Conservation (phyloP, 805 yeast species). For the Suhomyces sp. region DNA sequence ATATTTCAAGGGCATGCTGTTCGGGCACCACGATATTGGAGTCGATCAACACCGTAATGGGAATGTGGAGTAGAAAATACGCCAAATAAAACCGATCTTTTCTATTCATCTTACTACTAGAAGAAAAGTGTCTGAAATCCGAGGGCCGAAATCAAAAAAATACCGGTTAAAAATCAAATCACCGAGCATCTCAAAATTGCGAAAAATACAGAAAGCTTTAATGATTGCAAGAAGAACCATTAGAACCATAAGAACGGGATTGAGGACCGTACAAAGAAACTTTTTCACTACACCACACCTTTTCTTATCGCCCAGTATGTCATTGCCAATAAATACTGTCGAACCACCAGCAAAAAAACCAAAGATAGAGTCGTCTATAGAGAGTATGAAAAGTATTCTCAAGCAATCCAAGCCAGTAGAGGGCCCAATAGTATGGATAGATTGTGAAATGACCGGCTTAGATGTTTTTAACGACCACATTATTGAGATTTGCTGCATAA, state of each 20-base stretch:
- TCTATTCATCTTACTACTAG: background rate
- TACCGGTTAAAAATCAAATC: background rate
- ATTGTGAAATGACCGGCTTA: slow-evolving; percentile 98
- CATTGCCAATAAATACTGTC: background rate
- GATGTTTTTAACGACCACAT: slow-evolving; percentile 73
- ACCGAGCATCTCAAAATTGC: no score
- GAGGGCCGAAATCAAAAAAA: background rate
- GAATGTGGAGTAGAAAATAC: slow-evolving; percentile 64
- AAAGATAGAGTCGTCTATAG: background rate
- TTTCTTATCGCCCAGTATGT: background rate
- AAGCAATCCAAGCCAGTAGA: slow-evolving; percentile 3
- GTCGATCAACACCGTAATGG: slow-evolving; percentile 74
- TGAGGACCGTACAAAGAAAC: background rate
- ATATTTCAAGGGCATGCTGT: slow-evolving; percentile 45
- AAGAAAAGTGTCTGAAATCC: background rate
- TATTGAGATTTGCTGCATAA: slow-evolving; percentile 85
- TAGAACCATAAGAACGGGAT: background rate
- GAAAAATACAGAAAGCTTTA: no score
- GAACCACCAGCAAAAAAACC: background rate
- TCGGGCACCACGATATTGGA: slow-evolving; percentile 66
- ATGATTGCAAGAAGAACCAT: no score
- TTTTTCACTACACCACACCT: background rate
- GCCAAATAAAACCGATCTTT: slow-evolving; percentile 45
- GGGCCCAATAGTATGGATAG: slow-evolving; percentile 80
- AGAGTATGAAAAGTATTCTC: background rate